A percentile compares a stretch with the other conserved stretches of the same genome.
These are phyloP conservation scores for Agrostemma githago DNA, from an alignment of 148 eudicot species.

Conservation along the genomic window DNA sequence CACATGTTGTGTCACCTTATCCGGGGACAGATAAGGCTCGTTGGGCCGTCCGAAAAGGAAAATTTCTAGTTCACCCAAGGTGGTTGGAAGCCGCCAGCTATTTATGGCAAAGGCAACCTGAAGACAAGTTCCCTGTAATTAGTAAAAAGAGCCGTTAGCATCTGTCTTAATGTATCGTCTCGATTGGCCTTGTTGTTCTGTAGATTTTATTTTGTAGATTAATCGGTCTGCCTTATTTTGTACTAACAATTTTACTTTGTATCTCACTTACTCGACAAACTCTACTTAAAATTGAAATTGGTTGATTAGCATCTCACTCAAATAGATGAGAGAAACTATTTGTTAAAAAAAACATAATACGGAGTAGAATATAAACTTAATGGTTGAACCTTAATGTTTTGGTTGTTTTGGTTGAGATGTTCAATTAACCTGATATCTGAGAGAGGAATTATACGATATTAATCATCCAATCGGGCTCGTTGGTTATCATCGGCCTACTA, in stretches of 20 bases:
- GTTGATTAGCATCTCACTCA: too few relatives aligned
- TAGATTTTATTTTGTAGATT: constrained; percentile 1
- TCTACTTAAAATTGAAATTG: too few relatives aligned
- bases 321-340: too few relatives aligned
- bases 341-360: too few relatives aligned
- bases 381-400: too few relatives aligned
- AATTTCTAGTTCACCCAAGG: constrained; percentile 54
- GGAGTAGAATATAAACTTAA: too few relatives aligned
- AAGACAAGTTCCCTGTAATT: constrained; percentile 59
- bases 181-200: background rate
- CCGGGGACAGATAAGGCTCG: constrained; percentile 67
- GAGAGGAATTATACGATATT: too few relatives aligned
- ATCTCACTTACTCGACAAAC: too few relatives aligned
- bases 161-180: background rate
- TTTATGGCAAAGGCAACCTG: constrained; percentile 60
- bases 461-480: too few relatives aligned
- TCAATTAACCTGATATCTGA: too few relatives aligned
- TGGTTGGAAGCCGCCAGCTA: constrained; percentile 76
- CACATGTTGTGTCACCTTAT: constrained; percentile 66
- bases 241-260: background rate
- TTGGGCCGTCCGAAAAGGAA: constrained; percentile 60
- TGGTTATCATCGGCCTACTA: too few relatives aligned
- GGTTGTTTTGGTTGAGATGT: too few relatives aligned
- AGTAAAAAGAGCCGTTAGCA: background rate
- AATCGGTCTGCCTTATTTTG: constrained; percentile 5